Conservation (phyloP, 805 yeast genomes). For the Candida chilensis region DNA sequence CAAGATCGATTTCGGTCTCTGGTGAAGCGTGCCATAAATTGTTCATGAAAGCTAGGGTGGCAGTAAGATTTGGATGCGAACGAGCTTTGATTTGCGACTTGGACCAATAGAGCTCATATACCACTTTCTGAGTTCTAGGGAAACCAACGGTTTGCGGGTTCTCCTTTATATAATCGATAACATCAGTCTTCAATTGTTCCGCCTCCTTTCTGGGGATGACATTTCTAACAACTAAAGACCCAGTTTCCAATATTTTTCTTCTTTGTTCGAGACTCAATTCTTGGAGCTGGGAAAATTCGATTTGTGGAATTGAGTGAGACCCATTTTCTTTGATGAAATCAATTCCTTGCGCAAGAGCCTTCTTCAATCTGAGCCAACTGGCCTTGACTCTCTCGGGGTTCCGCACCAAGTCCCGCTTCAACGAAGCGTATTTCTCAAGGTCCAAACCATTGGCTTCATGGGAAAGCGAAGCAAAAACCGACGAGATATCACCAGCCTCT, state of each 20-base stretch:
- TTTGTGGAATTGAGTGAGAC: no score
- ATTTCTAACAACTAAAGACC: constrained; percentile 17
- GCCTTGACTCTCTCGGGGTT: no score
- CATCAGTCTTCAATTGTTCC: constrained; percentile 9
- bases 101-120: constrained; percentile 27
- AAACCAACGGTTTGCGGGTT: constrained; percentile 18
- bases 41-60: constrained; percentile 14
- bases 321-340: no score
- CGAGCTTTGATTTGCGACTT: constrained; percentile 26
- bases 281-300: no score
- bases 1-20: constrained; percentile 14
- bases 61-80: constrained; percentile 21
- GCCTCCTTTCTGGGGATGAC: constrained; percentile 17
- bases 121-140: constrained; percentile 13
- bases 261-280: no score
- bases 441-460: no score
- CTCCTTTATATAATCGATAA: constrained; percentile 11
- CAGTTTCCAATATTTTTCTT: no score
- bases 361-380: no score
- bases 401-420: no score
- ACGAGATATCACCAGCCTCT: constrained; percentile 6
- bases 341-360: no score
- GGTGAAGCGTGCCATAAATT: constrained; percentile 16
- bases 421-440: no score
- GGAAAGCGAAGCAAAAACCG: constrained; percentile 6